These are phyloP conservation scores for Exophiala spinifera DNA, from an alignment of 2,329 filamentous ascomycete genomes.

Conservation along the genomic window DNA sequence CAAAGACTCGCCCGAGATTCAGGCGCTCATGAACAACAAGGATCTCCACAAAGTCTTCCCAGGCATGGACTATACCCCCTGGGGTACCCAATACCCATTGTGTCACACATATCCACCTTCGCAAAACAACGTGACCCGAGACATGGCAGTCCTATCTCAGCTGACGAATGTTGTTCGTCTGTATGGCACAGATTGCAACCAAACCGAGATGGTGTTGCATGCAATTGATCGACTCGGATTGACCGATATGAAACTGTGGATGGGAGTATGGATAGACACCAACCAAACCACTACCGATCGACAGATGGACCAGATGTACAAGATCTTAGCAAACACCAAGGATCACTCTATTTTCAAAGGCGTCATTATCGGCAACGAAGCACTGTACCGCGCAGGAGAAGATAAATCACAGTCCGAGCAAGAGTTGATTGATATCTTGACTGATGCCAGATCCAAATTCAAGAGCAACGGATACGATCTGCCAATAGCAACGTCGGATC, in stretches of 20 bases:
- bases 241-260: constrained; percentile 78
- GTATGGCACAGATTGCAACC: constrained; percentile 96
- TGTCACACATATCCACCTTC: constrained; percentile 74
- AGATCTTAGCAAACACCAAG: constrained; percentile 62
- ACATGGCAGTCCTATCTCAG: constrained; percentile 85
- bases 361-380: constrained; percentile 63
- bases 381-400: constrained; percentile 52
- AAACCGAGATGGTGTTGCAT: constrained; percentile 88
- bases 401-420: constrained; percentile 62
- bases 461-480: constrained; percentile 64
- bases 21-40: constrained; percentile 73
- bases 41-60: constrained; percentile 90
- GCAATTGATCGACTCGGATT: constrained; percentile 73
- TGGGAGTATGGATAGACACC: constrained; percentile 87
- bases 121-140: constrained; percentile 91
- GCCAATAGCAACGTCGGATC: constrained; percentile 80
- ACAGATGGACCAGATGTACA: constrained; percentile 80
- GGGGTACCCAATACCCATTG: constrained; percentile 84
- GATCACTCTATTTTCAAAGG: constrained; percentile 55
- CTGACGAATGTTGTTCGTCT: constrained; percentile 83
- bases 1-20: constrained; percentile 74
- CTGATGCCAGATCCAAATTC: constrained; percentile 69
- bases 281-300: constrained; percentile 80
- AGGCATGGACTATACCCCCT: constrained; percentile 90
- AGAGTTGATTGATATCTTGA: constrained; percentile 62